Evolutionary conservation across 352 stramenopile genomes (phyloP).

Genomic region (Pythium phragmitis): DNA sequence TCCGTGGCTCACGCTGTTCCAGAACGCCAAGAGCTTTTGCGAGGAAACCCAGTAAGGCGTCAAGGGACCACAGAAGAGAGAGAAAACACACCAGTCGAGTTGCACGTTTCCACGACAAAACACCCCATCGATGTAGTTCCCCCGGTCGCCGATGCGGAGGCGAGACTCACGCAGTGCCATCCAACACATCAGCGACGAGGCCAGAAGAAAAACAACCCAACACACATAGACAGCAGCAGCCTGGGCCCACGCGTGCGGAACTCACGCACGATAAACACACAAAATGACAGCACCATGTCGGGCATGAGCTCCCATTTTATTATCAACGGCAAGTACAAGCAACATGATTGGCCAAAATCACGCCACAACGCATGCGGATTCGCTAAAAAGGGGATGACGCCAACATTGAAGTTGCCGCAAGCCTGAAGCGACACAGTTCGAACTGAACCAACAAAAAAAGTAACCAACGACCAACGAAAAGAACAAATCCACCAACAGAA

Average conservation of each 20-base stretch:
- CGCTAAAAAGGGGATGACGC: not conserved
- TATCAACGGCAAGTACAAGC: no score
- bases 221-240: conserved; percentile 3
- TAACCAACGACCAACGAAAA: conserved; percentile 2
- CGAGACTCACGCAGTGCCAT: not conserved
- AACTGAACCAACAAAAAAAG: conserved; percentile 9
- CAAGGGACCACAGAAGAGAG: not conserved
- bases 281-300: not conserved
- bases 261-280: not conserved
- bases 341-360: not conserved
- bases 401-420: conserved; percentile 1
- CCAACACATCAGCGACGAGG: not conserved
- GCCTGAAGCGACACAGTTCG: not conserved
- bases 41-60: conserved; percentile 56
- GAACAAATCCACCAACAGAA: conserved; percentile 4
- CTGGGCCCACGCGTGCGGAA: not conserved
- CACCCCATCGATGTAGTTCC: not conserved
- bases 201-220: not conserved
- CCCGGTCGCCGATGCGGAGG: conserved; percentile 9
- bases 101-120: conserved; percentile 7
- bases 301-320: not conserved
- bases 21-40: conserved; percentile 98
- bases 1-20: conserved; percentile 98
- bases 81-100: not conserved
- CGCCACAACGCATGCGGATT: not conserved